Evolutionary conservation across 2,329 filamentous ascomycete genomes (phyloP).

Genomic region (Grosmannia clavigera): DNA sequence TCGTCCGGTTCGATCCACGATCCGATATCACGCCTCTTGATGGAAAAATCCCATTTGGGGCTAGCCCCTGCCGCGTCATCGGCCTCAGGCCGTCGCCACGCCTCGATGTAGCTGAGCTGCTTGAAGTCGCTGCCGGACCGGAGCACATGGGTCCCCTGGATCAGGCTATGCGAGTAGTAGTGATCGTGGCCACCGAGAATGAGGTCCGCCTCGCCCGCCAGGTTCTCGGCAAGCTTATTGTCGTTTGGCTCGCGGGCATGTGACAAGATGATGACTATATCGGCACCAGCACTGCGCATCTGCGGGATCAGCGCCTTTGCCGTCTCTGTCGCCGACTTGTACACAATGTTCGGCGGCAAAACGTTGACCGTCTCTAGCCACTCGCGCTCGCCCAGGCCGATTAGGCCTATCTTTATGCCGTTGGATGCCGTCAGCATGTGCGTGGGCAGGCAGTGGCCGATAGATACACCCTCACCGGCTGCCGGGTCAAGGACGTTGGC

Average conservation of each 20-base stretch:
- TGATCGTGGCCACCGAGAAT: slow-evolving; percentile 86
- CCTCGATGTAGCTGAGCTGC: slow-evolving; percentile 80
- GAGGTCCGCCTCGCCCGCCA: slow-evolving; percentile 65
- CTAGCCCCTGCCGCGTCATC: slow-evolving; percentile 21
- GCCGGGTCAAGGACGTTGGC: slow-evolving; percentile 81
- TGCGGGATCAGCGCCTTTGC: slow-evolving; percentile 63
- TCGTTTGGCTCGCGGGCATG: slow-evolving; percentile 87
- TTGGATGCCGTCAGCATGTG: slow-evolving; percentile 68
- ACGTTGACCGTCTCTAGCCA: slow-evolving; percentile 85
- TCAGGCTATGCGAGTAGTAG: slow-evolving; percentile 65
- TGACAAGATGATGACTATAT: slow-evolving; percentile 71
- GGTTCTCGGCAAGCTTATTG: slow-evolving; percentile 66
- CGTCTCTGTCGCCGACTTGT: slow-evolving; percentile 64
- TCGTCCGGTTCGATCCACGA: slow-evolving; percentile 53
- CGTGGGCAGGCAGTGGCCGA: slow-evolving; percentile 65
- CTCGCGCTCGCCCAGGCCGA: slow-evolving; percentile 76
- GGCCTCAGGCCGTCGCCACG: slow-evolving; percentile 40
- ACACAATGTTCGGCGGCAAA: slow-evolving; percentile 69
- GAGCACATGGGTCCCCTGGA: slow-evolving; percentile 74
- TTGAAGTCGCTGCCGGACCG: slow-evolving; percentile 87
- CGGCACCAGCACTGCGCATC: slow-evolving; percentile 63
- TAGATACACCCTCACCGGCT: slow-evolving; percentile 59
- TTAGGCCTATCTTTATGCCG: slow-evolving; percentile 73
- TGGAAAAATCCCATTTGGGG: slow-evolving; percentile 60
- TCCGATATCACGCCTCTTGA: slow-evolving; percentile 61